Evolutionary conservation across 2,329 filamentous ascomycete species (phyloP).

Genomic region (Rugonectria rugulosa): DNA sequence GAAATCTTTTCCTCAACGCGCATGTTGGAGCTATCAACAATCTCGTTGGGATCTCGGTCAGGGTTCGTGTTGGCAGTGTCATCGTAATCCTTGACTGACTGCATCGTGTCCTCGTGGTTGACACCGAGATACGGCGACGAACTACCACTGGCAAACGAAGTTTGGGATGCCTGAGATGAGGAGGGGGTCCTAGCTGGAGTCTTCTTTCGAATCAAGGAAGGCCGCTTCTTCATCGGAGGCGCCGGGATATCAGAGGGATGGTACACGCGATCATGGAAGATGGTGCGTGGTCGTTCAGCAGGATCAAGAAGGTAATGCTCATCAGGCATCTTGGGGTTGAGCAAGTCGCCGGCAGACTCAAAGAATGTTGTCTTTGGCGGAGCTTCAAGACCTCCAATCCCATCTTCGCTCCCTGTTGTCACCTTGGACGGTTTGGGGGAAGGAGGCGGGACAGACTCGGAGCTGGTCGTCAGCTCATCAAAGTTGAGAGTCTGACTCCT

Average conservation of each 20-base stretch:
- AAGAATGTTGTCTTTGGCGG: constrained; percentile 94
- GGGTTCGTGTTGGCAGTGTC: constrained; percentile 57
- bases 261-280: constrained; percentile 97
- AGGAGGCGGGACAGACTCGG: constrained; percentile 12
- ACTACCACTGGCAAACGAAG: constrained; percentile 37
- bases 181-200: constrained; percentile 36
- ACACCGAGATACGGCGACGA: constrained; percentile 47
- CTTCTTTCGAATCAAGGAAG: constrained; percentile 46
- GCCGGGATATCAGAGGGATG: constrained; percentile 92
- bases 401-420: constrained; percentile 60
- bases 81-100: constrained; percentile 60
- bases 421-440: constrained; percentile 45
- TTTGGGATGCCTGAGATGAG: constrained; percentile 26
- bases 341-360: constrained; percentile 89
- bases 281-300: constrained; percentile 80
- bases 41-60: constrained; percentile 47
- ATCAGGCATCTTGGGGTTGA: constrained; percentile 87
- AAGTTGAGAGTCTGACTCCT: constrained; percentile 74
- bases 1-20: constrained; percentile 98
- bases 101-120: constrained; percentile 52
- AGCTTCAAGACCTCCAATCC: constrained; percentile 61
- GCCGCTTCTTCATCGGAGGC: constrained; percentile 70
- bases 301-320: constrained; percentile 86
- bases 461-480: constrained; percentile 19
- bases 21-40: constrained; percentile 72